Base-by-base conservation (phyloP, 2,329 filamentous ascomycete genomes). In the Lachnellula willkommii region DNA sequence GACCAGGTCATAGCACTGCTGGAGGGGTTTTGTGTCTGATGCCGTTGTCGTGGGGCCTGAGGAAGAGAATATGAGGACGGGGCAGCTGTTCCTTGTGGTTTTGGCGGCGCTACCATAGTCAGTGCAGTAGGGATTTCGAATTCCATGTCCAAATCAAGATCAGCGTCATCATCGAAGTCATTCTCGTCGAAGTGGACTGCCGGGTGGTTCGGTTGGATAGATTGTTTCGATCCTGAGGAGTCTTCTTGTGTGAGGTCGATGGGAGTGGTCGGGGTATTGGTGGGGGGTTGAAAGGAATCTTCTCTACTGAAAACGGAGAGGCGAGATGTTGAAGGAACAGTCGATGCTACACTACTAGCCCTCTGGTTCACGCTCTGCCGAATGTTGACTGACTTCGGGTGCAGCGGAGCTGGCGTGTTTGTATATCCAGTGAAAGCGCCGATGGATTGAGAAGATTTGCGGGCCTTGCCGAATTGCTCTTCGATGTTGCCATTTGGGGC, bases 131-230 rank as follows among this genome's bases (percentile, higher is more conserved):
- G 63, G 15, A 65, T 24, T 14, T 64, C 57, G 48, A 63, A 67
- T 15, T 88, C 79, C 51, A 84, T 80, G 60, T 91, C 81, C 20
- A 88, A 72, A 59, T 89, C 88, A 24, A 95, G 76, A 54, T 90
- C 82, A 20, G 86, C 80, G 63, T 96, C 91, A 68, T 93, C 89
- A 65, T 90, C 90, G 63, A 95, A 94, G 67, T 96, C 92, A 64
- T 93, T 85, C 60, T 91, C 88, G 57, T 84, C 82, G 60, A 91
- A 88, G 58, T 80, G 82, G 9, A 88, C 56, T 32, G 53, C 37
- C 36, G 59, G 35, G 24, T 59, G 56, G 15, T 17, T 40, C 14
- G 36, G 17, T 47, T 28, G 20, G 5, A 67, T 58, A n/a, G 62
- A 49, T 5, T 60, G 53, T 9, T 60, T 65, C 26, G 67, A 63